Conservation (phyloP, 805 yeast species). For the Saturnispora gosingensis region DNA sequence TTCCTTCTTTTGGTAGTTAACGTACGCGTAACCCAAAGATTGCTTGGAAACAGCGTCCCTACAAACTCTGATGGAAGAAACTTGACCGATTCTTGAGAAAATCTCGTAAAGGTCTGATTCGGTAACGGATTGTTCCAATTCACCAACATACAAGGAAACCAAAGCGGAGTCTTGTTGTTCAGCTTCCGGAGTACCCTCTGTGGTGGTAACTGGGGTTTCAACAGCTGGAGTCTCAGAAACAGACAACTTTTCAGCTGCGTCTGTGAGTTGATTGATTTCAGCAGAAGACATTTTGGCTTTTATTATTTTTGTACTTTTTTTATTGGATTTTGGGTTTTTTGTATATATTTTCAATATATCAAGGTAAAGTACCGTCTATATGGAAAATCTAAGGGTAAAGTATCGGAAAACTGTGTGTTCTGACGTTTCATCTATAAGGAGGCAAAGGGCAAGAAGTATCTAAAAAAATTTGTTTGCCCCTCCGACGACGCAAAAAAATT, state of each 20-base stretch:
- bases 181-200: conserved; percentile 27
- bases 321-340: conserved; percentile 7
- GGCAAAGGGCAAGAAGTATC: conserved; percentile 2
- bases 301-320: conserved; percentile 11
- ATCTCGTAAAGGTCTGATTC: conserved; percentile 93
- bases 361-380: not conserved
- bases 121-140: conserved; percentile 82
- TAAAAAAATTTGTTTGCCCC: not conserved
- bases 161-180: conserved; percentile 45
- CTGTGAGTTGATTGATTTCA: conserved; percentile 28
- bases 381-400: not conserved
- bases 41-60: conserved; percentile 96
- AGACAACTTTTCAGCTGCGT: conserved; percentile 28
- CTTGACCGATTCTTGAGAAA: conserved; percentile 91
- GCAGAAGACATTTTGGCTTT: conserved; percentile 26
- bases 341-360: conserved; percentile 12
- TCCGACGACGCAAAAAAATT: conserved; percentile 2
- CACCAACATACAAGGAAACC: conserved; percentile 95
- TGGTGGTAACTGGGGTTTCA: conserved; percentile 26
- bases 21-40: conserved; percentile 97
- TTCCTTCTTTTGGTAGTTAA: conserved; percentile 79
- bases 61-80: conserved; percentile 95
- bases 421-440: not conserved
- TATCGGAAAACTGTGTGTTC: conserved; percentile 6
- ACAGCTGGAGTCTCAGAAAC: conserved; percentile 25